A percentile compares a stretch with the other conserved stretches of the same genome.
phyloP scores from a whole-genome alignment of 2,329 filamentous ascomycete genomes.

The Alternaria gansuensis region DNA sequence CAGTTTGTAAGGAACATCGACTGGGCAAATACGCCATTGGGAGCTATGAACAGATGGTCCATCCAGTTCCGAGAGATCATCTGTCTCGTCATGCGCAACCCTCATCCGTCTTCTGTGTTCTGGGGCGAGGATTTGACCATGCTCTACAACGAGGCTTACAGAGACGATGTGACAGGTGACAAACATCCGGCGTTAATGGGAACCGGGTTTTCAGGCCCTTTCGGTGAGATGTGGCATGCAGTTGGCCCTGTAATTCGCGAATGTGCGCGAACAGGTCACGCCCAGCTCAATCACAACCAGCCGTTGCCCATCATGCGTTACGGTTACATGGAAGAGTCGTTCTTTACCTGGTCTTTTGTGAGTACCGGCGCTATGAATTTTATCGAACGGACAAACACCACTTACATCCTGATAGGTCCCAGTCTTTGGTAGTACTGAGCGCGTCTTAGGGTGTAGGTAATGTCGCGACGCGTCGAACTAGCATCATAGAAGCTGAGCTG shows the following conservation, averaged over 20 bases:
- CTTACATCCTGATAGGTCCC: slow-evolving; percentile 37
- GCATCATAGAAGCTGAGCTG: neutral
- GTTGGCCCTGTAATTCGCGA: slow-evolving; percentile 46
- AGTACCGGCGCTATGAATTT: neutral
- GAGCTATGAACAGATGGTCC: slow-evolving; percentile 60
- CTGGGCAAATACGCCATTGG: slow-evolving; percentile 60
- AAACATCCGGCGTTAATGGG: slow-evolving; percentile 48
- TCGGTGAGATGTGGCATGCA: slow-evolving; percentile 53
- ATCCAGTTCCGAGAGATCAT: slow-evolving; percentile 56
- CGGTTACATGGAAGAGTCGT: slow-evolving; percentile 47
- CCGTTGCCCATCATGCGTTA: slow-evolving; percentile 42
- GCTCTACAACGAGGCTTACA: slow-evolving; percentile 54
- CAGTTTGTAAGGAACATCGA: slow-evolving; percentile 55
- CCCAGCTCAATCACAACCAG: slow-evolving; percentile 43
- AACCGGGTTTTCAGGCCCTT: slow-evolving; percentile 45
- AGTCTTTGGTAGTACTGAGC: slow-evolving; percentile 51
- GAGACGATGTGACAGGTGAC: slow-evolving; percentile 43
- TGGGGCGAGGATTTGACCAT: slow-evolving; percentile 37
- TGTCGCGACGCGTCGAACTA: neutral
- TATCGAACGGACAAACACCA: neutral
- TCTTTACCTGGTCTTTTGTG: slow-evolving; percentile 57
- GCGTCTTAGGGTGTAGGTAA: slow-evolving; percentile 40
- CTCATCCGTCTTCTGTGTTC: slow-evolving; percentile 53
- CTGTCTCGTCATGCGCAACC: slow-evolving; percentile 46
- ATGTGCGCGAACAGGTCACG: slow-evolving; percentile 43